A percentile compares a stretch with the other conserved stretches of the same genome.
Conservation (phyloP, 306 rosid species). For the Malus sieversii region DNA sequence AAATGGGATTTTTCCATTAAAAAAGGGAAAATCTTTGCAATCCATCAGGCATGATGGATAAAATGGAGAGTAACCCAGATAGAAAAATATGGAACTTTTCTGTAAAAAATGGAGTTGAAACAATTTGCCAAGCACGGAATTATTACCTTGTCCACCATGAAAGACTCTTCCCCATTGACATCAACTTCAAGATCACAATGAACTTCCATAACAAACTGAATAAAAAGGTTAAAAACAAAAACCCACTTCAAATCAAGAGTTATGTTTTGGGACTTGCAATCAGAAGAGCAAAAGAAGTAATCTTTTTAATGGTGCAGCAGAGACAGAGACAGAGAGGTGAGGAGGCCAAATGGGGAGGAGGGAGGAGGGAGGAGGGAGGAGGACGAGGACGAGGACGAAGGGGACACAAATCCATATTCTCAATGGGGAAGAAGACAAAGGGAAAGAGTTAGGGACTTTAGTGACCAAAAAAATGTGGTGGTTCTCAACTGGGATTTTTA, state of each 20-base stretch:
- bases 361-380: background rate
- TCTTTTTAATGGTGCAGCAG: conserved; percentile 4
- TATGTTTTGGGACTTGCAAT: conserved; percentile 15
- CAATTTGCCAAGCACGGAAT: conserved; percentile 1
- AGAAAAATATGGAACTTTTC: background rate
- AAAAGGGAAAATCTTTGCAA: too few species aligned
- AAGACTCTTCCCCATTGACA: conserved; percentile 83
- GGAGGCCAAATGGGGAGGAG: conserved; percentile 15
- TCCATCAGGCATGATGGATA: background rate
- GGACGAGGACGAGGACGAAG: conserved; percentile 2
- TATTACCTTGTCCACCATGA: conserved; percentile 75
- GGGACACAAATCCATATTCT: conserved; percentile 43
- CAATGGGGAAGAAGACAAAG: conserved; percentile 52
- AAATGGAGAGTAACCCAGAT: conserved; percentile 4
- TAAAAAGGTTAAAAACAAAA: background rate
- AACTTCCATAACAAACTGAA: conserved; percentile 39
- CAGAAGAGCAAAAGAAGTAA: conserved; percentile 7
- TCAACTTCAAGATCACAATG: conserved; percentile 84
- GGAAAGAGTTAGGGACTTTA: conserved; percentile 23
- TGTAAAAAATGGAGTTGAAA: background rate
- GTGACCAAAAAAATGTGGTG: conserved; percentile 28
- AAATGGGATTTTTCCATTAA: too few species aligned
- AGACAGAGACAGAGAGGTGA: conserved; percentile 25
- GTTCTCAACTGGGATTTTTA: conserved; percentile 29
- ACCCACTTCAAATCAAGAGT: conserved; percentile 25